These are phyloP conservation scores for Phytophthora pinifolia DNA, from an alignment of 352 stramenopile species.

Conservation along the genomic window DNA sequence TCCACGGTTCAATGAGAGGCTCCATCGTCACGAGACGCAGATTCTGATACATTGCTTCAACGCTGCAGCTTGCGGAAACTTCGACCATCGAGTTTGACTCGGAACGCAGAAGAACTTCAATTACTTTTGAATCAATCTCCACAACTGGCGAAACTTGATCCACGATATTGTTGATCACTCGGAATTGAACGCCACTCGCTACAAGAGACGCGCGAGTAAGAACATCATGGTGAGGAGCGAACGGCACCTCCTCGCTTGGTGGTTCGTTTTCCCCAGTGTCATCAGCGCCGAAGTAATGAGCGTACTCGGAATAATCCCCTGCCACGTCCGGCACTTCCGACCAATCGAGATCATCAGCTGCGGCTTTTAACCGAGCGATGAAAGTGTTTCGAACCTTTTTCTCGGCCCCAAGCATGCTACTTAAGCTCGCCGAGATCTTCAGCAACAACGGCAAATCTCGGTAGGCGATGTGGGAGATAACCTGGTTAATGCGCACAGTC, in stretches of 20 bases:
- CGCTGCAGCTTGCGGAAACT: conserved; percentile 35
- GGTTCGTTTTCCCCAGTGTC: conserved; percentile 8
- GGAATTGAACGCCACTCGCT: conserved; percentile 52
- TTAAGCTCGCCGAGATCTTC: conserved; percentile 45
- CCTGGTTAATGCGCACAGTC: conserved; percentile 45
- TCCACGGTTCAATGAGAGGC: conserved; percentile 84
- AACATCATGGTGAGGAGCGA: conserved; percentile 20
- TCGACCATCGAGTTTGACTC: conserved; percentile 40
- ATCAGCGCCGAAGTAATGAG: conserved; percentile 32
- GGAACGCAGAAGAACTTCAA: conserved; percentile 37
- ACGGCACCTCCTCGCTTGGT: conserved; percentile 8
- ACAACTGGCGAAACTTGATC: conserved; percentile 79
- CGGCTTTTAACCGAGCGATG: conserved; percentile 32
- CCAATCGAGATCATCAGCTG: conserved; percentile 51
- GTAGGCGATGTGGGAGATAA: conserved; percentile 66
- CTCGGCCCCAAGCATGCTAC: conserved; percentile 40
- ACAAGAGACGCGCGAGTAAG: conserved; percentile 35
- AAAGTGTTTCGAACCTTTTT: conserved; percentile 47
- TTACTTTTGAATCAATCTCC: conserved; percentile 49
- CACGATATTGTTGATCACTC: conserved; percentile 83
- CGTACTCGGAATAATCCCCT: conserved; percentile 37
- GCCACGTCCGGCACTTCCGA: conserved; percentile 33
- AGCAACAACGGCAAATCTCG: conserved; percentile 70
- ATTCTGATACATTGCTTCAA: conserved; percentile 87
- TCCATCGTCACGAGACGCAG: conserved; percentile 78